Evolutionary conservation across 129 eudicot genomes (phyloP), one percentile per base, ranked within the genome.

Genomic region (Dittrichia graveolens): DNA sequence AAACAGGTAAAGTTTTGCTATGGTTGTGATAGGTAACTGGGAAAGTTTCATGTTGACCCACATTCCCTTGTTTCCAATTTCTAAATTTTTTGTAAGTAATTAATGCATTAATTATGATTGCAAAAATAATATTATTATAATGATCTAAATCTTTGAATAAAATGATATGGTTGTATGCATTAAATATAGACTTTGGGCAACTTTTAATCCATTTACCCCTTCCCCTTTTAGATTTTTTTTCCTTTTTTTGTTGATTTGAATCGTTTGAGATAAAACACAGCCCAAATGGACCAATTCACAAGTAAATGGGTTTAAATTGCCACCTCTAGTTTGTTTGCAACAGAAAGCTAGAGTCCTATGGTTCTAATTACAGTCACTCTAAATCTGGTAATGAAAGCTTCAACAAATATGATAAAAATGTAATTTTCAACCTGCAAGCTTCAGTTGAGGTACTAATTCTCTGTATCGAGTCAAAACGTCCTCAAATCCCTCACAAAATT

Each of bases 401-500:
- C 9, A 38, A 67, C 10, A 5, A 61, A 65, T 14, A 56, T 24
- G 55, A 46, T 67, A 44, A 41, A 24, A 63, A 34, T 41, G 50
- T 45, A 55, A 61, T 24, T 37, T 0, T 6, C n/a, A 65, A 94
- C 99, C 99, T 88, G 99, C 99, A 73, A 94, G 99, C 15, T 96
- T 87, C 54, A 94, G 65, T 53, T 90, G 96, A 37, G 97, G 97
- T 46, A 94, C 97, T 79, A 94, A 62, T 76, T 90, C 99, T 83
- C 89, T 78, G 61, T 94, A 94, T 35, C 97, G 82, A 12, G 71
- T 78, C 88, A 94, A 75, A 37, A 90, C 97, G 76, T 94, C 99
- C 83, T 90, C 99, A 57, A 94, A 94, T 41, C 99, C 99, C 3
- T 94, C 86, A 63, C 97, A 94, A 81, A 73, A 86, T 80, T 81